phyloP scores from a whole-genome alignment of 2,329 filamentous ascomycete species.

The Colletotrichum tabaci region DNA sequence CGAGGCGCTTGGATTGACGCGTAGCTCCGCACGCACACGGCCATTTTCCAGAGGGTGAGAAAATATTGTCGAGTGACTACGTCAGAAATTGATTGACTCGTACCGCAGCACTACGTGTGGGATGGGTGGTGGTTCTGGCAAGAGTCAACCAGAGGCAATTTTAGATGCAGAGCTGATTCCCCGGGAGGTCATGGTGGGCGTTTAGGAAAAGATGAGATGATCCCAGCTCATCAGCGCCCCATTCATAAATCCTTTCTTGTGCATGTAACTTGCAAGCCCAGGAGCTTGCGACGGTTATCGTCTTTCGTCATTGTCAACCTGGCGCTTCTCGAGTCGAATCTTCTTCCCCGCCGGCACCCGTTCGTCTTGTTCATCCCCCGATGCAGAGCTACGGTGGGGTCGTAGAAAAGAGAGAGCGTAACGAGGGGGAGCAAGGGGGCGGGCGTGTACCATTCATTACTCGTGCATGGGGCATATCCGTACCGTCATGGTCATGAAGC shows the following conservation, averaged over 20 bases:
- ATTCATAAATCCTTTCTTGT: slow-evolving; percentile 24
- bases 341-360: background rate
- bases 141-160: slow-evolving; percentile 40
- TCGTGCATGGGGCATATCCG: slow-evolving; percentile 28
- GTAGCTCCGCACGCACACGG: slow-evolving; percentile 25
- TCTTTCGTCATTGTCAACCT: slow-evolving; percentile 20
- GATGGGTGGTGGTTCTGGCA: slow-evolving; percentile 30
- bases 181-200: slow-evolving; percentile 13
- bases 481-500: slow-evolving; percentile 29
- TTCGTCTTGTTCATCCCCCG: slow-evolving; percentile 27
- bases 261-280: slow-evolving; percentile 15
- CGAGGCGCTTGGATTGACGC: slow-evolving; percentile 34
- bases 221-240: slow-evolving; percentile 36
- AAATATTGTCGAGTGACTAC: slow-evolving; percentile 33
- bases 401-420: background rate
- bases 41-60: slow-evolving; percentile 3
- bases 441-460: slow-evolving; percentile 24
- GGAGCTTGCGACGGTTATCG: background rate
- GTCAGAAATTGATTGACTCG: slow-evolving; percentile 42
- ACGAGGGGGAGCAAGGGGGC: slow-evolving; percentile 14
- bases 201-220: slow-evolving; percentile 30
- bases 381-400: slow-evolving; percentile 30
- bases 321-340: background rate
- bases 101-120: slow-evolving; percentile 1
- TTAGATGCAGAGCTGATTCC: slow-evolving; percentile 40